A percentile compares a stretch with the other conserved stretches of the same genome.
Conservation (phyloP, 495 filamentous ascomycete genomes). For the Podospora sp. region DNA sequence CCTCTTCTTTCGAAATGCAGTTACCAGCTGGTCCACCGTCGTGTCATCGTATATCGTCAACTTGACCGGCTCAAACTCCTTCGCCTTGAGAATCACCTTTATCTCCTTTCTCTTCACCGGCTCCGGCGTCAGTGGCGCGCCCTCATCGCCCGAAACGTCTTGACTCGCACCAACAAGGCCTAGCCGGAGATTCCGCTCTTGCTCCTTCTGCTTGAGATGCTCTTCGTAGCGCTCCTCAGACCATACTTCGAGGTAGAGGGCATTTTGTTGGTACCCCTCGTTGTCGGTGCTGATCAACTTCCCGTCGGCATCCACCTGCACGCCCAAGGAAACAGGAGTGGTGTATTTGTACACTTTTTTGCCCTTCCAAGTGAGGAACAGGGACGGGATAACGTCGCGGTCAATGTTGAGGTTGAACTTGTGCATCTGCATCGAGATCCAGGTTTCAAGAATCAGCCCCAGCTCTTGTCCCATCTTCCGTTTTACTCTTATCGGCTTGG, state of each 20-base stretch:
- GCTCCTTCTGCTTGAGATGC: conserved; percentile 43
- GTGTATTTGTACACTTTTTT: conserved; percentile 72
- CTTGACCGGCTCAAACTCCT: conserved; percentile 42
- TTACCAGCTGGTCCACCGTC: conserved; percentile 39
- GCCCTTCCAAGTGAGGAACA: conserved; percentile 81
- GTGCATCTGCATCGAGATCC: conserved; percentile 18
- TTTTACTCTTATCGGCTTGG: conserved; percentile 13
- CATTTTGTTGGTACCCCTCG: conserved; percentile 43
- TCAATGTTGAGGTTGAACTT: conserved; percentile 6
- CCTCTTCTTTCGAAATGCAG: conserved; percentile 41
- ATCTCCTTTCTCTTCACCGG: conserved; percentile 53
- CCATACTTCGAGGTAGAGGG: conserved; percentile 73
- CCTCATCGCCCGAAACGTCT: conserved; percentile 2
- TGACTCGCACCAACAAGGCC: conserved; percentile 30
- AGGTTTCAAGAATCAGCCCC: conserved; percentile 24
- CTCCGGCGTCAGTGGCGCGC: conserved; percentile 15
- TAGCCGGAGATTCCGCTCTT: conserved; percentile 33
- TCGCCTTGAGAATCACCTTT: conserved; percentile 56
- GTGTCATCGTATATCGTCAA: conserved; percentile 42
- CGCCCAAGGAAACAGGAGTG: conserved; percentile 68
- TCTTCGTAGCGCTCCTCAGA: conserved; percentile 62
- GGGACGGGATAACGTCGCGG: conserved; percentile 30
- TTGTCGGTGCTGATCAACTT: conserved; percentile 36
- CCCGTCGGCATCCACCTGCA: conserved; percentile 47
- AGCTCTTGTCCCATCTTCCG: conserved; percentile 28